Evolutionary conservation across 805 yeast species (phyloP).

Genomic region (Spathaspora passalidarum): DNA sequence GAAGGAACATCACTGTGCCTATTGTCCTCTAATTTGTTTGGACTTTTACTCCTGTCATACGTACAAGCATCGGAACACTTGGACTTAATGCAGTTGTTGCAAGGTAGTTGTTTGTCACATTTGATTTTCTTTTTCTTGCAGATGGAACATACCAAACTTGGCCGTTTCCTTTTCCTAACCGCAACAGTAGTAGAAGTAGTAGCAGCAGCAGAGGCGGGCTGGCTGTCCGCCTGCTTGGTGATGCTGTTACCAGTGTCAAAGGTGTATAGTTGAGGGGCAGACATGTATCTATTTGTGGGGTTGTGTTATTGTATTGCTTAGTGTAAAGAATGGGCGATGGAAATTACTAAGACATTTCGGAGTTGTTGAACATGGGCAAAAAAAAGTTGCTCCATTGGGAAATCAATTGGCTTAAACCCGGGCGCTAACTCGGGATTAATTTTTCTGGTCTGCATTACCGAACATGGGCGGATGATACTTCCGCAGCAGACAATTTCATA

Average conservation of each 20-base stretch:
- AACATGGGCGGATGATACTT: no score
- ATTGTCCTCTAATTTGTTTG: not conserved
- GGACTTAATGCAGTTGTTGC: constrained; percentile 26
- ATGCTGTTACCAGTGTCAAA: not conserved
- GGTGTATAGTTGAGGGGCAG: not conserved
- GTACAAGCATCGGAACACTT: constrained; percentile 15
- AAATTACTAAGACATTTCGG: not conserved
- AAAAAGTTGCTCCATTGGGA: constrained; percentile 1
- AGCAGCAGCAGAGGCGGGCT: not conserved
- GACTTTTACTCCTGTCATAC: constrained; percentile 5
- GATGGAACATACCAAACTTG: constrained; percentile 32
- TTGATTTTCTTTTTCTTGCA: constrained; percentile 32
- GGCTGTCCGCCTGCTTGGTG: not conserved
- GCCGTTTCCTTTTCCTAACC: constrained; percentile 26
- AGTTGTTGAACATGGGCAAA: not conserved
- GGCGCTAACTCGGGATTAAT: not conserved
- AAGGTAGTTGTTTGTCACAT: constrained; percentile 36
- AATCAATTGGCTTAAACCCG: not conserved
- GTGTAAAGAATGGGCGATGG: not conserved
- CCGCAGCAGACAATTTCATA: no score
- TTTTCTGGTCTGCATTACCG: not conserved
- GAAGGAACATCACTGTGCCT: not conserved
- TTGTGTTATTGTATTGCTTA: not conserved
- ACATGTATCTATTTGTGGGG: no score
- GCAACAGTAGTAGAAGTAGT: no score